These are phyloP conservation scores for Epichloe gansuensis DNA, from an alignment of 2,329 filamentous ascomycete species.

Conservation along the genomic window DNA sequence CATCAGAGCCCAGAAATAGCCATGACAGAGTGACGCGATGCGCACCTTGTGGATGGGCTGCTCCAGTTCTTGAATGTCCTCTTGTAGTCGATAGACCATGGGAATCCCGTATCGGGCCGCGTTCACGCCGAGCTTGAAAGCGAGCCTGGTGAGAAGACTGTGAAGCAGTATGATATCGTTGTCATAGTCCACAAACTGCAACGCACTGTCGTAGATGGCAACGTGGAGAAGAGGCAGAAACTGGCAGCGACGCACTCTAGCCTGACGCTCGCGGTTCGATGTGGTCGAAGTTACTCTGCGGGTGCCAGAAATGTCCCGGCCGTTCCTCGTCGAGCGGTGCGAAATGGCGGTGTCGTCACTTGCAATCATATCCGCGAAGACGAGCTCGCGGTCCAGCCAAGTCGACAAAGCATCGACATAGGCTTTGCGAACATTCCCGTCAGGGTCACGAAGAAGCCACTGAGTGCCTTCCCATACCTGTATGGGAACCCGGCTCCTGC, in stretches of 20 bases:
- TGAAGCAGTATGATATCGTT: slow-evolving; percentile 68
- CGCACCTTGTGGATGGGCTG: slow-evolving; percentile 62
- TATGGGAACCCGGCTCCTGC: slow-evolving; percentile 63
- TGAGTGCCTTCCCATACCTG: slow-evolving; percentile 94
- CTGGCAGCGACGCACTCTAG: slow-evolving; percentile 42
- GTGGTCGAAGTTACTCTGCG: slow-evolving; percentile 59
- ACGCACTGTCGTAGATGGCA: slow-evolving; percentile 76
- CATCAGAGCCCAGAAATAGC: slow-evolving; percentile 72
- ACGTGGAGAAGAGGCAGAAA: slow-evolving; percentile 78
- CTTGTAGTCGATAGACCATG: slow-evolving; percentile 81
- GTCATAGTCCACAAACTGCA: slow-evolving; percentile 61
- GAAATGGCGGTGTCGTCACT: slow-evolving; percentile 40
- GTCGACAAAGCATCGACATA: slow-evolving; percentile 75
- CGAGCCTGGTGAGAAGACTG: slow-evolving; percentile 61
- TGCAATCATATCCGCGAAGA: slow-evolving; percentile 49
- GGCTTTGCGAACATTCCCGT: slow-evolving; percentile 66
- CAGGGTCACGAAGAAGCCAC: slow-evolving; percentile 74
- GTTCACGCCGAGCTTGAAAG: slow-evolving; percentile 70
- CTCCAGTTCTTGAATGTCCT: slow-evolving; percentile 60
- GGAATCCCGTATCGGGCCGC: slow-evolving; percentile 66
- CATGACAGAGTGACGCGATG: slow-evolving; percentile 73
- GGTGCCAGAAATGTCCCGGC: slow-evolving; percentile 31
- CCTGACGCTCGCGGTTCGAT: slow-evolving; percentile 46
- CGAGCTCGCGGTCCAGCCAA: slow-evolving; percentile 77
- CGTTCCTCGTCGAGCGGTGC: slow-evolving; percentile 31